Evolutionary conservation across 1,139 yeast species (phyloP), one percentile per base, ranked within the genome.

Genomic region (Pichia sp.): DNA sequence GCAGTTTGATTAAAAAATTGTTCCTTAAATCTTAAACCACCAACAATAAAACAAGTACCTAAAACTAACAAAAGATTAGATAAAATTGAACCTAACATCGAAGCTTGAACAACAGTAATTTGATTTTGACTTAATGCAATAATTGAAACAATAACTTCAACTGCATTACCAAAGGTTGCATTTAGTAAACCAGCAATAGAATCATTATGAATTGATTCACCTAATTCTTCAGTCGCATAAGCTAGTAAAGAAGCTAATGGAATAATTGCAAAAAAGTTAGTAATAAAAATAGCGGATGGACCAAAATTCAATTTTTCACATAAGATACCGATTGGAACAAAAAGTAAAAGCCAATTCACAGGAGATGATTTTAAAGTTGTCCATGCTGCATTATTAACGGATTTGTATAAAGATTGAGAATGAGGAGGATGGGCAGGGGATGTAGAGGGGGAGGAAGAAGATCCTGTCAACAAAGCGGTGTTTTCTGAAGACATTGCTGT

Each of bases 131-230:
- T 70, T 56, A 93, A 70, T 1, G 98, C 98, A 54, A 91, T 87
- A 25, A 91, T 69, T 1, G 96, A 87, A 36, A 91, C 96, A 62
- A 91, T 91, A 51, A 93, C 77, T 65, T 91, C 98, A 23, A 67
- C 86, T 7, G 95, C 96, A 63, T 91, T 91, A 46, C 98, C 98
- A 60, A 91, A 85, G 9, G 97, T 89, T 3, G 97, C 97, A 65
- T 91, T 91, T 56, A 91, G 69, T 50, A 91, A 70, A 0, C 97
- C 97, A 16, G 97, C 97, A 23, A 89, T 54, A 8, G 96, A 88
- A 56, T 86, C 64, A 32, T 96, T 96, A 37, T 56, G 55, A 20
- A 87, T 88, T 51, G 83, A 80, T 46, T 77, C 86, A 31, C 96
- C 78, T 47, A 91, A 70, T 57, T 88, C 95, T 61, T 91, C 98